These are phyloP conservation scores for Sporothrix pseudoabietina DNA, from an alignment of 2,329 filamentous ascomycete species.

Conservation along the genomic window DNA sequence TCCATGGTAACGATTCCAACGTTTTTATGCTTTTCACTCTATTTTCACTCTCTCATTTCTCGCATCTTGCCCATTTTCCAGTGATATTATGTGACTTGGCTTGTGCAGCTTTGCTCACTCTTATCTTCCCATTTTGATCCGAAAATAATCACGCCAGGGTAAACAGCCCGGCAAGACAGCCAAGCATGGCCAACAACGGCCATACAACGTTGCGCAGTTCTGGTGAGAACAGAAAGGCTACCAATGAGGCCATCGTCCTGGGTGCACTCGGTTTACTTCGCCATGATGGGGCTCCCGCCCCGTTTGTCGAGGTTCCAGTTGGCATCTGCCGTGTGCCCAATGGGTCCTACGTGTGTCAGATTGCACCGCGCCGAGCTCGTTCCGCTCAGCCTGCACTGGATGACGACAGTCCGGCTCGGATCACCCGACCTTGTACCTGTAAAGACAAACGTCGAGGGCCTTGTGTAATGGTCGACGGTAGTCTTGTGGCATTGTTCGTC, in stretches of 20 bases:
- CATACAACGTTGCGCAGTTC: constrained; percentile 16
- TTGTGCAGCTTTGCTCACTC: background rate
- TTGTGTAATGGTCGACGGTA: constrained; percentile 38
- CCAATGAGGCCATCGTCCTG: background rate
- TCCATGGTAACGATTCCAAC: background rate
- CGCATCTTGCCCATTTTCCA: background rate
- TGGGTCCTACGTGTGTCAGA: constrained; percentile 38
- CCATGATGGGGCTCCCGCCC: background rate
- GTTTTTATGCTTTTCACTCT: background rate
- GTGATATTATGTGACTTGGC: background rate
- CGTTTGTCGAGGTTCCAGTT: constrained; percentile 34
- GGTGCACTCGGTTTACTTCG: background rate
- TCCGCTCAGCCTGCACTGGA: constrained; percentile 38
- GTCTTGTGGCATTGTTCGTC: constrained; percentile 34
- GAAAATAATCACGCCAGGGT: constrained; percentile 10
- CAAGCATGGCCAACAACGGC: constrained; percentile 21
- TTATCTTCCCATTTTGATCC: background rate
- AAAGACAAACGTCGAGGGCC: constrained; percentile 38
- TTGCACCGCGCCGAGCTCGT: constrained; percentile 37
- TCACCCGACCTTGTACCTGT: constrained; percentile 36
- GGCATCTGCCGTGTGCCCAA: constrained; percentile 37
- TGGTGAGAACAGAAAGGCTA: background rate
- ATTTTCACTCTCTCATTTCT: background rate
- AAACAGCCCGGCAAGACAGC: constrained; percentile 13
- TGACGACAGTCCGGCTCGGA: constrained; percentile 36